Percentiles rank a stretch among this genome's conserved stretches.
Conservation (phyloP, 371 early-diverging fungal species). For the Smittium culicis region DNA sequence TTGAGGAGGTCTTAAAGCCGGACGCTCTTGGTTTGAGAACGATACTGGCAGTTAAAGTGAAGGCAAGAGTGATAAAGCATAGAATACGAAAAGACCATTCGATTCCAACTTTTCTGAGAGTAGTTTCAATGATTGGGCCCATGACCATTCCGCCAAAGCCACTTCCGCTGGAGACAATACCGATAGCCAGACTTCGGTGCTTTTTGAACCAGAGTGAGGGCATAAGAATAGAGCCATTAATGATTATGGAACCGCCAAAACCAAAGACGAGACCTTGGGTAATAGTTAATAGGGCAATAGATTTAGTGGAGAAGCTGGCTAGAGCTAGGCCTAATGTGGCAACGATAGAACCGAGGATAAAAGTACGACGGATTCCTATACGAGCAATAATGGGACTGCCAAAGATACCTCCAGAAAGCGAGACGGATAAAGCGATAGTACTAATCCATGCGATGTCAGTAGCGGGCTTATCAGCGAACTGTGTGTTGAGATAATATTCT, state of each 20-base stretch:
- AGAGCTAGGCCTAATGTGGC: constrained; percentile 44
- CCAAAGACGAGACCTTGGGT: constrained; percentile 60
- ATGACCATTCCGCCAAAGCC: constrained; percentile 59
- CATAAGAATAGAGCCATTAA: constrained; percentile 27
- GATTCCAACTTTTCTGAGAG: constrained; percentile 38
- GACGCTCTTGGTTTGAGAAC: constrained; percentile 27
- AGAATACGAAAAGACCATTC: constrained; percentile 42
- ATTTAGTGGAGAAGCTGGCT: constrained; percentile 39
- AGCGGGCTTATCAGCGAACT: constrained; percentile 1
- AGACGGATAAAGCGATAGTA: background rate
- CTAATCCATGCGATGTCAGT: background rate
- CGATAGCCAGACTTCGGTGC: constrained; percentile 55
- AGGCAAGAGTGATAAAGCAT: constrained; percentile 36
- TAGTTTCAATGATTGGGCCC: constrained; percentile 38
- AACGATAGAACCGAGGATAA: constrained; percentile 19
- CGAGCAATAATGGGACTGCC: constrained; percentile 2
- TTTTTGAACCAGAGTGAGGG: constrained; percentile 62
- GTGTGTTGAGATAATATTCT: constrained; percentile 7
- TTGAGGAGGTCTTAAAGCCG: constrained; percentile 9
- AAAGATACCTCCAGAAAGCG: constrained; percentile 23
- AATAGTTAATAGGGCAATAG: constrained; percentile 51
- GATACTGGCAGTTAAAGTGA: constrained; percentile 25
- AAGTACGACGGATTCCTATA: constrained; percentile 3
- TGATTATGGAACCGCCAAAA: constrained; percentile 44
- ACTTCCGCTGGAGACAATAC: constrained; percentile 51